Evolutionary conservation across 2,329 filamentous ascomycete genomes (phyloP).

Genomic region (Pyrenophora seminiperda): DNA sequence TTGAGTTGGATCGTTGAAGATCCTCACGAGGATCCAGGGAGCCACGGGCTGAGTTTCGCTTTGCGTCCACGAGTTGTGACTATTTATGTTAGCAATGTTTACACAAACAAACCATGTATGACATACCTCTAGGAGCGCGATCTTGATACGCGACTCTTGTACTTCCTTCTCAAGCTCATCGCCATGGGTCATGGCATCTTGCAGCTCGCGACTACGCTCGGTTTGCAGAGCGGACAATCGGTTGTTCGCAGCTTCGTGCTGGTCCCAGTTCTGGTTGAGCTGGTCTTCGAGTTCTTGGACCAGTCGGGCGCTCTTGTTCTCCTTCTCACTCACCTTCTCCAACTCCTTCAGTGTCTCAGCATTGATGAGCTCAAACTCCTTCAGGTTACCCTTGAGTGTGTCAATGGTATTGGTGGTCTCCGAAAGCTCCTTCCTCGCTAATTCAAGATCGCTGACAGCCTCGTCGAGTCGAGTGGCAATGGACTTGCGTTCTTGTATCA

Average conservation of each 20-base stretch:
- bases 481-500: slow-evolving; percentile 54
- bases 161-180: slow-evolving; percentile 63
- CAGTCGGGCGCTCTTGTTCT: slow-evolving; percentile 88
- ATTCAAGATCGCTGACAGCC: slow-evolving; percentile 51
- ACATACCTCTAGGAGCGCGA: slow-evolving; percentile 76
- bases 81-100: slow-evolving; percentile 45
- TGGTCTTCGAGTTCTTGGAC: slow-evolving; percentile 98
- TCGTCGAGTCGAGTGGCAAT: slow-evolving; percentile 51
- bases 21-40: slow-evolving; percentile 53
- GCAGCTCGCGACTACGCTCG: slow-evolving; percentile 52
- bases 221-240: slow-evolving; percentile 72
- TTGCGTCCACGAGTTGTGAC: slow-evolving; percentile 66
- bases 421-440: slow-evolving; percentile 51
- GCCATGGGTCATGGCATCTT: slow-evolving; percentile 48
- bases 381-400: slow-evolving; percentile 51
- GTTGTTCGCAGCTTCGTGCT: slow-evolving; percentile 83
- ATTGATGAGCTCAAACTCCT: slow-evolving; percentile 55
- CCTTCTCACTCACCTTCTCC: slow-evolving; percentile 64
- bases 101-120: neutral
- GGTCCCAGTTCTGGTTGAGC: slow-evolving; percentile 91
- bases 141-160: slow-evolving; percentile 78
- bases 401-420: slow-evolving; percentile 46
- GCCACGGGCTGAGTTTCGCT: slow-evolving; percentile 55
- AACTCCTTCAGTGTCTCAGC: slow-evolving; percentile 63
- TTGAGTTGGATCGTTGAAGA: slow-evolving; percentile 62